A percentile compares a stretch with the other conserved stretches of the same genome.
phyloP scores from a whole-genome alignment of 2,329 filamentous ascomycete genomes.

The Hymenotorrendiella dingleyae region DNA sequence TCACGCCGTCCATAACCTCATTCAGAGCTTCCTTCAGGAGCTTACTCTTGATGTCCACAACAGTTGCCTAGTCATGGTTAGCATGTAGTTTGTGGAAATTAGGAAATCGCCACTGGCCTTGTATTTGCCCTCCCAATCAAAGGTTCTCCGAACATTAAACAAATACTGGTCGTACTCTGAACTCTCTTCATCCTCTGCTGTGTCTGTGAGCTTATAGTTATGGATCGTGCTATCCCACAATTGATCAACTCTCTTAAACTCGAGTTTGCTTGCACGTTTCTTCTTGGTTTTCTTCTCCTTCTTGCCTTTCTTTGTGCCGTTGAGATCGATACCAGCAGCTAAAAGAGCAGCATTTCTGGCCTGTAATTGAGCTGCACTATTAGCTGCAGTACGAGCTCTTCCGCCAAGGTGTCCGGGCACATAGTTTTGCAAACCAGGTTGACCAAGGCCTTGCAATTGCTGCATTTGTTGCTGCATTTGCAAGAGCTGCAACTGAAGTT shows the following conservation, averaged over 20 bases:
- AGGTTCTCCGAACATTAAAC: conserved; percentile 76
- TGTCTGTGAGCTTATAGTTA: conserved; percentile 64
- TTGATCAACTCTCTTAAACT: conserved; percentile 65
- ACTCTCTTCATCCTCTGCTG: conserved; percentile 53
- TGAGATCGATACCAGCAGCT: conserved; percentile 21
- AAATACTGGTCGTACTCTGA: conserved; percentile 72
- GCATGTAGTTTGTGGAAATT: not conserved
- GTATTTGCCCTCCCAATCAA: conserved; percentile 81
- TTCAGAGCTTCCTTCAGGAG: conserved; percentile 64
- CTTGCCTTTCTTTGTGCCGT: conserved; percentile 32
- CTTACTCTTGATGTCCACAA: conserved; percentile 83
- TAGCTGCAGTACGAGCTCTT: not conserved
- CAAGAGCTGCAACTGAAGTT: conserved; percentile 21
- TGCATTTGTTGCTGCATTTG: conserved; percentile 24
- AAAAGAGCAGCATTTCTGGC: conserved; percentile 18
- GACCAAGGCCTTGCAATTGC: conserved; percentile 17
- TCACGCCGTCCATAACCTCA: conserved; percentile 69
- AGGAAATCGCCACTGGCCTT: conserved; percentile 31
- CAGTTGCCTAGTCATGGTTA: conserved; percentile 39
- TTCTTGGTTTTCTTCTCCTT: conserved; percentile 36
- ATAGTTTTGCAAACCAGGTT: not conserved
- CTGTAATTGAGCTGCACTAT: not conserved
- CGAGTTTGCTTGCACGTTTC: conserved; percentile 46
- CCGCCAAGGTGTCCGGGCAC: not conserved
- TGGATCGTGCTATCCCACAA: conserved; percentile 53